Evolutionary conservation across 23 red algal genomes (phyloP), one percentile per base, ranked within the genome.

Genomic region (Agarophyton chilense): DNA sequence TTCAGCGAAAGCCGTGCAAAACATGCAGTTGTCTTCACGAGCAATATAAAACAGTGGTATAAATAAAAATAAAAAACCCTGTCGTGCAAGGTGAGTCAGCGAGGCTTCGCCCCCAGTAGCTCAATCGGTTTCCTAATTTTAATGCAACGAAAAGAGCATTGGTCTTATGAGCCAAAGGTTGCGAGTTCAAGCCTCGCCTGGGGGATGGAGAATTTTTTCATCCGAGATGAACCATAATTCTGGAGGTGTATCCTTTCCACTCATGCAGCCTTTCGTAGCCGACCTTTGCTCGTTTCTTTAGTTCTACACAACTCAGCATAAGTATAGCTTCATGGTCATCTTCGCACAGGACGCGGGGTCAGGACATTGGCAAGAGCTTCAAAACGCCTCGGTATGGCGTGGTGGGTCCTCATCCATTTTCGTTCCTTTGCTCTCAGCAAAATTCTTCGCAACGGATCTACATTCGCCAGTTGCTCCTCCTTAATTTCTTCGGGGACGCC

Each of bases 121-220:
- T 89, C 85, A 89, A 89, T 89, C 85, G 85, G 85, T 89, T 79
- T 51, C 32, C 46, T 7, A 39, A 46, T 56, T 60, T 47, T 77
- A 39, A 57, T 14, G 22, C 25, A 41, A 58, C 85, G 85, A 78
- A 13, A 35, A 89, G 85, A 89, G 85, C 85, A 89, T 89, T 89
- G 85, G 85, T 89, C 85, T 89, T 89, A 89, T 89, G 85, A 89
- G 85, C 85, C 85, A 89, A 89, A 89, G 85, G 85, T 89, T 89
- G 85, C 85, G 85, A 89, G 85, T 89, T 89, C 85, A 89, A 89
- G 85, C 85, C 85, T 89, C 85, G 85, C 85, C 85, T 89, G 71
- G 85, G 85, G 85, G 85, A 89, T 32, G 32, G 34, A 11, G 1
- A 38, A 0, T 80, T 80, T 80, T 80, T 55, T 67, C 5, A 36